Evolutionary conservation across 495 filamentous ascomycete genomes (phyloP), one percentile per base, ranked within the genome.

Genomic region (Aspergillus cristatus): DNA sequence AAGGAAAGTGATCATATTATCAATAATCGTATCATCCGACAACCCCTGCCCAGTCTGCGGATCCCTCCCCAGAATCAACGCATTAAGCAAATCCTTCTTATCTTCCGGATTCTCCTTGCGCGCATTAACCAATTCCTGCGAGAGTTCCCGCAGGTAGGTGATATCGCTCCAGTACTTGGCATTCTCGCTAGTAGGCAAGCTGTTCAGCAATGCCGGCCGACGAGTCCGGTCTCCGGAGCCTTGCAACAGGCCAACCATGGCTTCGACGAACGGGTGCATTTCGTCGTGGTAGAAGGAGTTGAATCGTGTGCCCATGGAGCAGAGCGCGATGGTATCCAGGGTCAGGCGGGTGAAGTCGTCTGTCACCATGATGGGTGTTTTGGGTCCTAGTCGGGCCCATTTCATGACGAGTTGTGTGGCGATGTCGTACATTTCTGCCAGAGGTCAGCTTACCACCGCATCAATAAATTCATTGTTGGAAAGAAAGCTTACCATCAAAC

Each of bases 341-440:
- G 81, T 79, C 28, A 89, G 55, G 7, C 81, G 73, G 2, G 84
- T 87, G 41, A 88, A 85, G 53, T 86, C 80, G n/a, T 80, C 80
- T 0, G 75, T 68, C 1, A 75, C 74, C 17, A 59, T 55, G 44
- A 87, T 83, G 13, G 68, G 58, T 13, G 67, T 44, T 2, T 61
- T 47, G 0, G 74, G 54, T 0, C 82, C 83, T 41, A 74, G 67
- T 18, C 82, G 73, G 12, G 78, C 81, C 79, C 81, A 88, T 57
- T 86, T 86, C 45, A 84, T 66, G 7, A 73, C 68, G n/a, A 88
- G 60, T 42, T 90, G 82, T 1, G 60, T 61, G 0, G 77, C 72
- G 33, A 86, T 75, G 48, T 86, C 84, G 40, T 81, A 76, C 82
- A 88, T 87, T 38, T 83, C 79, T 62, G 13, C 2, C 14, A 1